phyloP scores from a whole-genome alignment of 2,329 filamentous ascomycete genomes.

The Bisporella sp. region DNA sequence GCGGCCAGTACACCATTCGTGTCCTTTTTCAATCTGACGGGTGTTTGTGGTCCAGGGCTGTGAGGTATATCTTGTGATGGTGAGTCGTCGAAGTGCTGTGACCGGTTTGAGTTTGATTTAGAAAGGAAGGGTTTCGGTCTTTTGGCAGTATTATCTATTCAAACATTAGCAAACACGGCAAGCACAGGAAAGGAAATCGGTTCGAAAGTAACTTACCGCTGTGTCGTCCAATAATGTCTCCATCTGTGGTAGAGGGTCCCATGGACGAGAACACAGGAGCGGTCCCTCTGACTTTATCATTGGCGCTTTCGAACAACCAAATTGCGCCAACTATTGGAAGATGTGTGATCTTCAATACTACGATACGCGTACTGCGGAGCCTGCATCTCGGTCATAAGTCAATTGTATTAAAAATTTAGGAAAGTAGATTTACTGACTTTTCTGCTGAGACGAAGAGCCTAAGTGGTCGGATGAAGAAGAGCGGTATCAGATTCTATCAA shows the following conservation, averaged over 20 bases:
- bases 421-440: slow-evolving; percentile 20
- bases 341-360: slow-evolving; percentile 56
- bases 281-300: slow-evolving; percentile 13
- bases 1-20: no score
- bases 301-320: slow-evolving; percentile 40
- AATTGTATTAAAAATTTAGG: not conserved
- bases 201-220: no score
- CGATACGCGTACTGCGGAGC: slow-evolving; percentile 55
- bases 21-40: no score
- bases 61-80: no score
- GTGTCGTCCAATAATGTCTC: no score
- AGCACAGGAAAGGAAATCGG: no score
- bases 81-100: no score
- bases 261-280: slow-evolving; percentile 15
- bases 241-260: slow-evolving; percentile 4
- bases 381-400: not conserved
- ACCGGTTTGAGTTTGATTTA: no score
- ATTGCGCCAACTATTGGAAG: slow-evolving; percentile 65
- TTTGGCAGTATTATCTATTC: no score
- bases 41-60: no score
- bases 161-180: no score
- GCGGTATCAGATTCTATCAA: slow-evolving; percentile 61
- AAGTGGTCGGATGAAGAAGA: slow-evolving; percentile 65
- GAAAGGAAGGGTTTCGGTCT: no score
- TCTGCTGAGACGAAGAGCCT: slow-evolving; percentile 61